Evolutionary conservation across 345 rosid genomes (phyloP).

Genomic region (Raphanus sativus): DNA sequence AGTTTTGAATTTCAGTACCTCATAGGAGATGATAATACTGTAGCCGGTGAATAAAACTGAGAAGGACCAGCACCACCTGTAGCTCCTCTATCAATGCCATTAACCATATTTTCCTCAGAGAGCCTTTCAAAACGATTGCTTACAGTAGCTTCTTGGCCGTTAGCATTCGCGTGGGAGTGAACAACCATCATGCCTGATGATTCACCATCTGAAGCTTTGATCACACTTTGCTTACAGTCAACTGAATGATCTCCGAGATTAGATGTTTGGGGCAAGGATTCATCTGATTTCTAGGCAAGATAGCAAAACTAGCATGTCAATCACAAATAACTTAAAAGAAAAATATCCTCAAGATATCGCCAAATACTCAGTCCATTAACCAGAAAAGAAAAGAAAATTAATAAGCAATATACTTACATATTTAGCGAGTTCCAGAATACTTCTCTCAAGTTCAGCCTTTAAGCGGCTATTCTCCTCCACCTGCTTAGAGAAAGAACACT

Average conservation of each 20-base stretch:
- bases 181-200: constrained; percentile 44
- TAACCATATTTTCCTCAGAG: constrained; percentile 37
- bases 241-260: constrained; percentile 38
- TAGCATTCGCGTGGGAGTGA: constrained; percentile 39
- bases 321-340: constrained; percentile 9
- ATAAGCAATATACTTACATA: constrained; percentile 47
- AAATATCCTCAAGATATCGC: neutral
- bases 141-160: constrained; percentile 40
- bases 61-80: constrained; percentile 45
- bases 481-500: constrained; percentile 40
- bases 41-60: constrained; percentile 49
- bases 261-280: constrained; percentile 42
- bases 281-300: constrained; percentile 42
- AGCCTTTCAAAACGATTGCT: constrained; percentile 40
- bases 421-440: constrained; percentile 54
- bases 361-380: neutral
- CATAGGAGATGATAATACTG: constrained; percentile 47
- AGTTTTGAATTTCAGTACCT: constrained; percentile 47
- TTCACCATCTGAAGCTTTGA: constrained; percentile 28
- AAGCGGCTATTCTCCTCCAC: constrained; percentile 75
- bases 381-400: constrained; percentile 1
- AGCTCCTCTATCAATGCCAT: constrained; percentile 53
- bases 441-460: constrained; percentile 66
- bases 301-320: constrained; percentile 16
- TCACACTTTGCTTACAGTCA: constrained; percentile 36